Percentiles rank a stretch among this genome's conserved stretches.
Evolutionary conservation across 2,329 filamentous ascomycete genomes (phyloP).

Genomic region (Arthrobotrys musiformis): DNA sequence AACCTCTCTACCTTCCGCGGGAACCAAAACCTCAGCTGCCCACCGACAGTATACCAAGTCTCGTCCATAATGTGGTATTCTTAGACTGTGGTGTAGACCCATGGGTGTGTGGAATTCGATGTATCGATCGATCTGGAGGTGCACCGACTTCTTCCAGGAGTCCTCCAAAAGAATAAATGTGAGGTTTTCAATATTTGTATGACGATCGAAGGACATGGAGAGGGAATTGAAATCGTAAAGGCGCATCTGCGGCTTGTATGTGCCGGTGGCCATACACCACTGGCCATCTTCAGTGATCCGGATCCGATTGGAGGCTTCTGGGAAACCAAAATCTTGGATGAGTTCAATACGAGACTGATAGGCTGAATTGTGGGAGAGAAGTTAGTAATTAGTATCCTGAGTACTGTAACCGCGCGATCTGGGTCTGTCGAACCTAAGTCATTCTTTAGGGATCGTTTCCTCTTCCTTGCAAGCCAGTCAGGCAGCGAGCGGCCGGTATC

Average conservation of each 20-base stretch:
- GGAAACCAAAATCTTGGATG: slow-evolving; percentile 96
- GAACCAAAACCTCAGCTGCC: slow-evolving; percentile 85
- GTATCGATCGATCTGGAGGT: slow-evolving; percentile 89
- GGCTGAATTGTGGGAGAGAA: slow-evolving; percentile 66
- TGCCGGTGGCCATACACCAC: slow-evolving; percentile 92
- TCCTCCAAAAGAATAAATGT: slow-evolving; percentile 87
- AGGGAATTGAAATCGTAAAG: slow-evolving; percentile 94
- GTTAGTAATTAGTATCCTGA: not conserved
- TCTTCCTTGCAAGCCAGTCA: slow-evolving; percentile 90
- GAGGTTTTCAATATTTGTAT: slow-evolving; percentile 90
- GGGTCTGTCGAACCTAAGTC: slow-evolving; percentile 67
- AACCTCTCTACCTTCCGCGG: slow-evolving; percentile 91
- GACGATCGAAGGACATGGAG: slow-evolving; percentile 90
- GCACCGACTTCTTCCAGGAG: slow-evolving; percentile 93
- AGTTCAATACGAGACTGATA: slow-evolving; percentile 94
- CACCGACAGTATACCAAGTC: slow-evolving; percentile 85
- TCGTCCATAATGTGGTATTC: slow-evolving; percentile 90
- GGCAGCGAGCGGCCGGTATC: slow-evolving; percentile 87
- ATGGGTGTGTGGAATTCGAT: slow-evolving; percentile 92
- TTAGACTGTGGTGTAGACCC: slow-evolving; percentile 87
- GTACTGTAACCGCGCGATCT: not conserved
- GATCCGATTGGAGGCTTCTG: slow-evolving; percentile 91
- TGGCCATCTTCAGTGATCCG: slow-evolving; percentile 93
- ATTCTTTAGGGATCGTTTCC: slow-evolving; percentile 91
- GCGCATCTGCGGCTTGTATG: slow-evolving; percentile 85